Evolutionary conservation across 345 rosid species (phyloP).

Genomic region (Draba incana): DNA sequence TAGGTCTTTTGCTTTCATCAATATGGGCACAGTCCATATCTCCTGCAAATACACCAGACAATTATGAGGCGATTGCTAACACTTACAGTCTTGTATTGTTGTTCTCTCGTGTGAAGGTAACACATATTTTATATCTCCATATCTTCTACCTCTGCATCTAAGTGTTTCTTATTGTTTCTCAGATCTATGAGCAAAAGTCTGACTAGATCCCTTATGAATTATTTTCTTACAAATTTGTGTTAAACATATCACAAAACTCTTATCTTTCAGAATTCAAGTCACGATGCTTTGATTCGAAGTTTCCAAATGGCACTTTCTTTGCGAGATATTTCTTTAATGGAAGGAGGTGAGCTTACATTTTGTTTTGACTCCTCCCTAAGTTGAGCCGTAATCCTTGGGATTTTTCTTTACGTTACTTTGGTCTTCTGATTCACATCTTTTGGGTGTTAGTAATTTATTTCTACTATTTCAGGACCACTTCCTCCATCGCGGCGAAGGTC

Average conservation of each 20-base stretch:
- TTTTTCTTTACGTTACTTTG: not conserved
- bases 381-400: constrained; percentile 16
- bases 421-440: constrained; percentile 10
- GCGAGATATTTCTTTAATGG: constrained; percentile 71
- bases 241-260: constrained; percentile 6
- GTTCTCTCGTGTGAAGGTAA: constrained; percentile 93
- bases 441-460: constrained; percentile 1
- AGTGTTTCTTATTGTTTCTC: constrained; percentile 23
- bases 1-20: constrained; percentile 87
- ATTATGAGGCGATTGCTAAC: constrained; percentile 93
- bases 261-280: constrained; percentile 77
- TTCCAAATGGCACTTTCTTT: constrained; percentile 93
- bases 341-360: constrained; percentile 63
- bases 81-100: constrained; percentile 85
- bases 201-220: not conserved
- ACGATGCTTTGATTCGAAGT: constrained; percentile 74
- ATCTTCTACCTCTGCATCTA: constrained; percentile 17
- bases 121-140: constrained; percentile 3
- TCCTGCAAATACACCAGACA: constrained; percentile 83
- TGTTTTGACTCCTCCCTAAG: constrained; percentile 10
- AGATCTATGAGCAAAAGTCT: constrained; percentile 9
- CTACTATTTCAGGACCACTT: constrained; percentile 63
- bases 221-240: not conserved
- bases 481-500: constrained; percentile 84
- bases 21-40: constrained; percentile 93